Conservation (phyloP, 2,329 filamentous ascomycete genomes). For the Arthrobotrys sinensis region DNA sequence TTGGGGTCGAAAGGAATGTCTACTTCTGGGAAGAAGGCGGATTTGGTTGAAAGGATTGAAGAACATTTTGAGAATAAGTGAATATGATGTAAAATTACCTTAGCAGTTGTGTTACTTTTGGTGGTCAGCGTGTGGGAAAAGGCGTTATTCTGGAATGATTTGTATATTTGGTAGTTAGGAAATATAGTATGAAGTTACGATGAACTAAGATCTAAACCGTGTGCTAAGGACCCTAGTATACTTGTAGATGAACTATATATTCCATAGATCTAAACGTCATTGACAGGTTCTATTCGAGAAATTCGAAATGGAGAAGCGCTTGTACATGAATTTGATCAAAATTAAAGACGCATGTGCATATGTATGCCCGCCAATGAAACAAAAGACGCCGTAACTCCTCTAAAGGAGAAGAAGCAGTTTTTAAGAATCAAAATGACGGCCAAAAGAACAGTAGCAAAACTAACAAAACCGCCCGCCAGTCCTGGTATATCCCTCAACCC, state of each 20-base stretch:
- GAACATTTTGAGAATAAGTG: slow-evolving; percentile 70
- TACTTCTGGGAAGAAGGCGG: slow-evolving; percentile 70
- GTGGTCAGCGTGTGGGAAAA: not conserved
- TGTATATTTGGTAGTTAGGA: not conserved
- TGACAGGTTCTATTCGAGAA: not conserved
- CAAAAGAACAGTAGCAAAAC: not conserved
- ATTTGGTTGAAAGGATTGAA: slow-evolving; percentile 71
- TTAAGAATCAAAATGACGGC: slow-evolving; percentile 13
- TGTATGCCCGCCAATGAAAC: slow-evolving; percentile 14
- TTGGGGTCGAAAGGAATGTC: slow-evolving; percentile 68
- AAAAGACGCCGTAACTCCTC: slow-evolving; percentile 30
- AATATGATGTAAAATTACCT: slow-evolving; percentile 14
- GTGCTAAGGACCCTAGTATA: too few species aligned
- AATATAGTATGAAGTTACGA: slow-evolving; percentile 12
- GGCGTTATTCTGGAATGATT: slow-evolving; percentile 10
- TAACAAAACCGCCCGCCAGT: slow-evolving; percentile 7
- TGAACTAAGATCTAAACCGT: too few species aligned
- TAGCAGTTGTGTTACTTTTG: not conserved
- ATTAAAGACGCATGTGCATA: slow-evolving; percentile 1
- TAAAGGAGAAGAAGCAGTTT: slow-evolving; percentile 24
- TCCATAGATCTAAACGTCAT: too few species aligned
- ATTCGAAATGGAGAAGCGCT: not conserved
- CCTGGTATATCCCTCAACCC: slow-evolving; percentile 23
- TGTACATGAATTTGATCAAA: not conserved
- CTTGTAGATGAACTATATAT: too few species aligned